A percentile compares a stretch with the other conserved stretches of the same genome.
phyloP scores from a whole-genome alignment of 1,284 basidiomycete genomes.

The Rhodotorula sp. region DNA sequence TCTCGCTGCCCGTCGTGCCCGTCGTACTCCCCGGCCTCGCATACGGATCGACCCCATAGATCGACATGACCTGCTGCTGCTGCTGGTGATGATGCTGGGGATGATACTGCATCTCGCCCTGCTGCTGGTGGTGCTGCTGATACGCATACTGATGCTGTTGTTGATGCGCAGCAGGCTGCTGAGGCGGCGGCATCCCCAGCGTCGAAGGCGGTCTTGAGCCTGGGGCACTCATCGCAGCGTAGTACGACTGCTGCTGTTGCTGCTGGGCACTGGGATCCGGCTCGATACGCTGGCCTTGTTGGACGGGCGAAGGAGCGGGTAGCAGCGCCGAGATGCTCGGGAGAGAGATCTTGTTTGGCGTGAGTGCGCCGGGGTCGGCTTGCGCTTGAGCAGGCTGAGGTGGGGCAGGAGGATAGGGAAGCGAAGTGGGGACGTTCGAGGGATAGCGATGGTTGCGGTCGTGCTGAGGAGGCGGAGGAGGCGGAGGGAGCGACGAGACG shows the following conservation, averaged over 20 bases:
- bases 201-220: not conserved
- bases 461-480: not conserved
- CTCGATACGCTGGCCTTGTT: not conserved
- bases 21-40: not conserved
- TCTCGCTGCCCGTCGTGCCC: constrained; percentile 1
- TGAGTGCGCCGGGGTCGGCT: not conserved
- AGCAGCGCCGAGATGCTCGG: constrained; percentile 31
- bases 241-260: constrained; percentile 1
- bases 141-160: constrained; percentile 5
- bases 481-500: no score
- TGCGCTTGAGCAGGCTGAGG: not conserved
- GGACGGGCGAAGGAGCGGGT: constrained; percentile 12
- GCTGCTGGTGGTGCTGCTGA: not conserved
- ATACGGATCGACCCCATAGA: constrained; percentile 1
- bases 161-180: not conserved
- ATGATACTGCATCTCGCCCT: not conserved
- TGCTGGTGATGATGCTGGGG: not conserved
- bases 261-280: not conserved
- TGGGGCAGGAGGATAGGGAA: not conserved
- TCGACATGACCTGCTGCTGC: not conserved
- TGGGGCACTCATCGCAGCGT: not conserved
- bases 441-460: not conserved
- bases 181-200: not conserved
- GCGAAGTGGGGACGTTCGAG: not conserved
- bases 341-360: constrained; percentile 20